Conservation (phyloP, 1,284 basidiomycete genomes). For the Albatrellus sp. region DNA sequence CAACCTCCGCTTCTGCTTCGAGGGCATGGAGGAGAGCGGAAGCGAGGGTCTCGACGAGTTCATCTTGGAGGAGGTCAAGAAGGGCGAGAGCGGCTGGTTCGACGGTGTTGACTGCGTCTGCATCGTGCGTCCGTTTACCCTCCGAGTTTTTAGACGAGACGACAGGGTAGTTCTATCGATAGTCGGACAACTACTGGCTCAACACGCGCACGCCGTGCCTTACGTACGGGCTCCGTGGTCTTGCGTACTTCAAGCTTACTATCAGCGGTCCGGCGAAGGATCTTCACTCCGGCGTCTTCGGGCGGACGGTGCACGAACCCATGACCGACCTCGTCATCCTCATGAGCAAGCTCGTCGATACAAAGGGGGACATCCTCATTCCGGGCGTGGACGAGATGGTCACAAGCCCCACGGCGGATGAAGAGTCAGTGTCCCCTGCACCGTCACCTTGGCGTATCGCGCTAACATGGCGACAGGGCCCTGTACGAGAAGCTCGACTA, state of each 20-base stretch:
- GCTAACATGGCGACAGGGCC: slow-evolving; percentile 21
- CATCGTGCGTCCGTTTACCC: slow-evolving; percentile 47
- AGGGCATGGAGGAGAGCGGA: slow-evolving; percentile 98
- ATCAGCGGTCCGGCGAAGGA: slow-evolving; percentile 82
- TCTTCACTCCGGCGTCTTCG: slow-evolving; percentile 88
- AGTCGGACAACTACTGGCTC: slow-evolving; percentile 86
- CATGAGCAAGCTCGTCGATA: slow-evolving; percentile 82
- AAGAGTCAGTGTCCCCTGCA: slow-evolving; percentile 37
- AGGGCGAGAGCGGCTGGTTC: slow-evolving; percentile 67
- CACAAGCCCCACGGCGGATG: slow-evolving; percentile 62
- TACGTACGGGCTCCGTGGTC: slow-evolving; percentile 76
- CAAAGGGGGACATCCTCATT: slow-evolving; percentile 77
- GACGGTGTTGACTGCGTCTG: slow-evolving; percentile 90
- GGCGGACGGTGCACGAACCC: slow-evolving; percentile 80
- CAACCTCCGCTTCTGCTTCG: slow-evolving; percentile 91
- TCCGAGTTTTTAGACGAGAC: background rate
- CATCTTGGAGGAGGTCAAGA: slow-evolving; percentile 67
- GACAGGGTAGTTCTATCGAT: background rate
- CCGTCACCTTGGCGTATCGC: background rate
- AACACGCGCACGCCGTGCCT: slow-evolving; percentile 67
- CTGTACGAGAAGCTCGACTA: slow-evolving; percentile 75
- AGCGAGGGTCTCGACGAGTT: slow-evolving; percentile 90
- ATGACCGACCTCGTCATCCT: slow-evolving; percentile 73
- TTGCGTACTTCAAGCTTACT: slow-evolving; percentile 81
- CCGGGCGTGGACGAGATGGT: slow-evolving; percentile 91